These are phyloP conservation scores for Yamadazyma aaseri DNA, from an alignment of 1,139 yeast genomes.

Conservation along the genomic window DNA sequence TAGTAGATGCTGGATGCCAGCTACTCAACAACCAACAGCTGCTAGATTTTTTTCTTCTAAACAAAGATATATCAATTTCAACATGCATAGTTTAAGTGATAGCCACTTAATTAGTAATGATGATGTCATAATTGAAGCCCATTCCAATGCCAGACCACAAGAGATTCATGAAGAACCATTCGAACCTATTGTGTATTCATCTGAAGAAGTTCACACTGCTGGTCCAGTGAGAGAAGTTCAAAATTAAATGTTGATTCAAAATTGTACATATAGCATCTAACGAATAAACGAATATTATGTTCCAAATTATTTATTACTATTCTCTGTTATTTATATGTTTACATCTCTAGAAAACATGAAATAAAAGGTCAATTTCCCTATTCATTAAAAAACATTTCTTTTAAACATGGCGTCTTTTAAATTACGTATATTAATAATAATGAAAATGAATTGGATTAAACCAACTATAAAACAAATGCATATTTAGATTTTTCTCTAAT, in stretches of 20 bases:
- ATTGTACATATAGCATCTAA: not conserved
- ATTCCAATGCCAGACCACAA: slow-evolving; percentile 11
- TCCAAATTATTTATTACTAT: too few species aligned
- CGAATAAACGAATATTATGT: not conserved
- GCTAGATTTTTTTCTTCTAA: slow-evolving; percentile 34
- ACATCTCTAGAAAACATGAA: too few species aligned
- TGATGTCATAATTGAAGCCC: slow-evolving; percentile 24
- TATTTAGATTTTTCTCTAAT: slow-evolving; percentile 65
- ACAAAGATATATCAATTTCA: slow-evolving; percentile 39
- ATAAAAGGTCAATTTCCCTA: too few species aligned
- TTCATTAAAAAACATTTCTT: too few species aligned
- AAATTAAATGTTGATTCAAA: slow-evolving; percentile 2
- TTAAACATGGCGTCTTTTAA: too few species aligned
- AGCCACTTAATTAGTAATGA: slow-evolving; percentile 38
- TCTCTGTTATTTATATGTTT: too few species aligned
- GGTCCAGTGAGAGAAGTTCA: slow-evolving; percentile 38
- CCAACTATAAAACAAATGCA: slow-evolving; percentile 43
- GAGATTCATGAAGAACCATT: slow-evolving; percentile 31
- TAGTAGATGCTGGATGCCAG: slow-evolving; percentile 47
- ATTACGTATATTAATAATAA: too few species aligned
- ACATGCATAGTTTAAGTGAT: slow-evolving; percentile 28
- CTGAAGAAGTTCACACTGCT: slow-evolving; percentile 46
- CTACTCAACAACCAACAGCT: slow-evolving; percentile 14
- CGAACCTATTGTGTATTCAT: slow-evolving; percentile 42
- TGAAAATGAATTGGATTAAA: not conserved